Base-by-base conservation (phyloP, 73 alveolate genomes). In the Symbiodinium natans region DNA sequence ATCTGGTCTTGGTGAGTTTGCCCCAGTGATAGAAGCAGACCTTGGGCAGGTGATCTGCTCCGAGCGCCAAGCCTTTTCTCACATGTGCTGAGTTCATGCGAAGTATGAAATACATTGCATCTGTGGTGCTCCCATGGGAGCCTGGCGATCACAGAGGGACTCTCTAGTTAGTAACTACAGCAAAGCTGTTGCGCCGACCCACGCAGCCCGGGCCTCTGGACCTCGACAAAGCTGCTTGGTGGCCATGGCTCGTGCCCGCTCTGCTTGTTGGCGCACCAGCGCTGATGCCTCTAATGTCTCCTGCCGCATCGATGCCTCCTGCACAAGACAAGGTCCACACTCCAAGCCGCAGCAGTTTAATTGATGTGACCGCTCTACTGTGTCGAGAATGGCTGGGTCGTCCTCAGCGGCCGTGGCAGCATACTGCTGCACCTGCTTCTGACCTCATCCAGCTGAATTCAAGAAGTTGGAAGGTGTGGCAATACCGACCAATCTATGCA, bases 361-460 rank as follows among this genome's bases (percentile, higher is more conserved):
- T n/a, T n/a, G n/a, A n/a, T n/a, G n/a, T n/a, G n/a, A n/a, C n/a
- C n/a, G 17, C 59, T 46, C 9, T 13, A 46, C 17, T 13, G 59
- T 46, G 9, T 21, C 59, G 71, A 52, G n/a, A 52, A 52, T 15
- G n/a, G n/a, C n/a, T n/a, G n/a, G n/a, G n/a, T n/a, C 1, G 36
- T 63, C 80, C 80, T 63, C 80, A 25, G 80, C 80, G 80, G 80
- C 80, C 9, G 36, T 63, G 40, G 84, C 23, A 25, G 84, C 84
- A 33, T 33, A 13, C 9, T 31, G 43, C 25, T 74, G 41, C 40
- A 33, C 27, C 31, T 74, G 84, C 13, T 23, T 19, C 41, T 34
- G 43, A 34, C 84, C 84, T 74, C 31, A n/a, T n/a, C 31, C n/a
- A 48, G 63, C 63, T 10, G 23, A 48, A 48, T 17, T 8, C n/a